Evolutionary conservation across 345 rosid genomes (phyloP), one percentile per base, ranked within the genome.

Genomic region (Populus deltoides): DNA sequence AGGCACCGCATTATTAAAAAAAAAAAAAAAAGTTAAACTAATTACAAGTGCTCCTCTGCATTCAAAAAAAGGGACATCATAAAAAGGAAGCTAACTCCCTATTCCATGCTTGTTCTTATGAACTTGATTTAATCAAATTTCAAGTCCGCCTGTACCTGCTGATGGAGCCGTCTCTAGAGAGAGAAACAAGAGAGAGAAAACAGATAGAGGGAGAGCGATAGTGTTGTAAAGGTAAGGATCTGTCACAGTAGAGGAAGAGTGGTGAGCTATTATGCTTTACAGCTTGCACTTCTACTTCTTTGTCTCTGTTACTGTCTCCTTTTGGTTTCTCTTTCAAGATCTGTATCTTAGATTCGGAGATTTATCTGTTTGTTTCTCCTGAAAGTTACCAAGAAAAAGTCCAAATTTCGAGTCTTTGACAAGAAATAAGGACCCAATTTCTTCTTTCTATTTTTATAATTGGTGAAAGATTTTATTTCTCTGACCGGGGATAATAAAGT

Each of bases 191-290:
- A 76, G 74, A 33, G 80, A 69, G 78, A 72, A 45, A 59, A 49
- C 31, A 36, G 77, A 62, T 61, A 75, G 59, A 63, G 27, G 75
- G 39, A 45, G 35, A n/a, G 80, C 33, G 67, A 67, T 38, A 43
- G 79, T 73, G 86, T 80, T 85, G 43, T 36, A 71, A 78, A 82
- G 78, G 55, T 20, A 31, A 78, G 77, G 86, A 79, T 82, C 81
- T 74, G 78, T 75, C 71, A 68, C 72, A 45, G 31, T 45, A 35
- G 65, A 7, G 68, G 53, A 41, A 22, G 39, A 18, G 10, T 17
- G 85, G 83, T 77, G 77, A 80, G 85, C 68, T 67, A 49, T 31
- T 66, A 68, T 68, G 73, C 4, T 24, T 39, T 4, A 59, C 35
- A 47, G 66, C 22, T 27, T 78, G 53, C 25, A 8, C 66, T n/a